These are phyloP conservation scores for Vicia villosa DNA, from an alignment of 306 rosid genomes.

Conservation along the genomic window DNA sequence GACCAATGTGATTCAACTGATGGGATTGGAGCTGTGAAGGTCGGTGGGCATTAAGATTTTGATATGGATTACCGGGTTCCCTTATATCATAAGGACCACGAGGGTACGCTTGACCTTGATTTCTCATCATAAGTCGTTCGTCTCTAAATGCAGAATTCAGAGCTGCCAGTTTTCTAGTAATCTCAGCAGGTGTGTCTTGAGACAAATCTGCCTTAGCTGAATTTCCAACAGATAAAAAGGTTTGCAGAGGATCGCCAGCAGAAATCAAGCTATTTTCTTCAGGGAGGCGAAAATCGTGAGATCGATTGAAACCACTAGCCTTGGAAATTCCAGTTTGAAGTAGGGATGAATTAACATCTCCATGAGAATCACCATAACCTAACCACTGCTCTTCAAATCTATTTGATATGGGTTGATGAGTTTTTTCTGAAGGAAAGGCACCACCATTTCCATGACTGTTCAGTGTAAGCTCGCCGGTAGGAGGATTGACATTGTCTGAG, in stretches of 20 bases:
- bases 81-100: slow-evolving; percentile 65
- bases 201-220: slow-evolving; percentile 57
- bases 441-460: slow-evolving; percentile 52
- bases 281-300: slow-evolving; percentile 63
- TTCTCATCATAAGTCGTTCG: slow-evolving; percentile 56
- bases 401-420: slow-evolving; percentile 55
- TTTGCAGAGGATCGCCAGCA: slow-evolving; percentile 59
- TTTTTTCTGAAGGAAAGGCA: slow-evolving; percentile 46
- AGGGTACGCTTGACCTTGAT: slow-evolving; percentile 63
- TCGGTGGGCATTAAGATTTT: slow-evolving; percentile 61
- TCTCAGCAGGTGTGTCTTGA: slow-evolving; percentile 56
- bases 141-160: slow-evolving; percentile 63
- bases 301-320: slow-evolving; percentile 56
- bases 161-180: slow-evolving; percentile 67
- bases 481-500: slow-evolving; percentile 48
- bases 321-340: slow-evolving; percentile 51
- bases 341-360: slow-evolving; percentile 55
- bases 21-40: slow-evolving; percentile 65
- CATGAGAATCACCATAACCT: slow-evolving; percentile 55
- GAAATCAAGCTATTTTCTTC: slow-evolving; percentile 80
- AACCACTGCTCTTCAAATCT: slow-evolving; percentile 62
- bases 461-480: slow-evolving; percentile 45
- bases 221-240: slow-evolving; percentile 56
- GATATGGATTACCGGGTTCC: slow-evolving; percentile 64
- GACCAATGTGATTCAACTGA: slow-evolving; percentile 61